Base-by-base conservation (phyloP, 345 rosid species). In the Ailanthus altissimus region DNA sequence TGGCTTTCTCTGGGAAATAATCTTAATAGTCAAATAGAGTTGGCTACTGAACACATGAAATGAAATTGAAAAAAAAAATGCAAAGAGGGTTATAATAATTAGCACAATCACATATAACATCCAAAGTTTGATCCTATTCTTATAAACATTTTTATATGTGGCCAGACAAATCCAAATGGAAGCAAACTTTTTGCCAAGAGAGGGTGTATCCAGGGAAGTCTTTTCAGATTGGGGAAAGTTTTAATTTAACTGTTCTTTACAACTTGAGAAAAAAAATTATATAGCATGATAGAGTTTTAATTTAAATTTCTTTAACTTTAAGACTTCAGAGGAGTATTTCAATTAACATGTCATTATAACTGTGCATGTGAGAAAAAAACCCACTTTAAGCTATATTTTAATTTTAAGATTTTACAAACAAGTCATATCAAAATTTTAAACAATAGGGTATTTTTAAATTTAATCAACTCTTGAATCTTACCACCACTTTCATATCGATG, bases 1-100 rank as follows among this genome's bases (percentile, higher is more conserved):
- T 79, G 54, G 67, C 46, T 61, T 76, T 79, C 79, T 72, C 77
- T 76, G 25, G 73, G 47, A 79, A 77, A 75, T 88, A 74, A 66
- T 79, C 75, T 86, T 71, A 70, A 53, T 90, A 83, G 91, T 91
- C 96, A 91, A 91, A 88, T 78, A 79, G 81, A 79, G 90, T 84
- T 83, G 89, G 90, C 93, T 78, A 80, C 77, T 82, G 60, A 49
- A 81, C 46, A 80, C 73, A 53, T 50, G 23, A 66, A 32, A 26
- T 25, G 21, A 70, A 28, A 63, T 73, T 12, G 28, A 5, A 67
- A 38, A 40, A 58, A n/a, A n/a, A n/a, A n/a, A n/a, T n/a, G 57
- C 38, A 23, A 42, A 11, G 10, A 16, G 18, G 54, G 21, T 12
- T 32, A 13, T 18, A 42, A 77, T 72, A 57, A 81, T 73, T 13